Conservation (phyloP, 345 rosid genomes). For the Salix exigua region DNA sequence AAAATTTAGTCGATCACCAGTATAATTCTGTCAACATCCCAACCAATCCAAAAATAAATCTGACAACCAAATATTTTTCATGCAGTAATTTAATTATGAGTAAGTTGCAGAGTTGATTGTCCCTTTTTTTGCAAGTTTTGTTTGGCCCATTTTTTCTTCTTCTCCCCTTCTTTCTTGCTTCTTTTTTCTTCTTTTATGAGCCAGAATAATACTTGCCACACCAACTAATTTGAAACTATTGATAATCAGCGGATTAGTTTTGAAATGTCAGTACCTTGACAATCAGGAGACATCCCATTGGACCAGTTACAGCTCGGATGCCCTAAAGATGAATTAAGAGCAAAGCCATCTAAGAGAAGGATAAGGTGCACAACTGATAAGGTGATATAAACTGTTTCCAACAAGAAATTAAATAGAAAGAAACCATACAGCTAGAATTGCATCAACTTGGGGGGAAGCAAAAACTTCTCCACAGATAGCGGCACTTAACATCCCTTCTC, state of each 20-base stretch:
- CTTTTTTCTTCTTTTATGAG: not conserved
- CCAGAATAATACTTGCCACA: not conserved
- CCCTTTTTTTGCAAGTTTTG: not conserved
- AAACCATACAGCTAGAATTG: slow-evolving; percentile 80
- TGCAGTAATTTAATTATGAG: not conserved
- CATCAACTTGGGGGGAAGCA: slow-evolving; percentile 89
- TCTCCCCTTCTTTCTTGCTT: not conserved
- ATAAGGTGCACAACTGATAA: not conserved
- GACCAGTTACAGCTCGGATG: slow-evolving; percentile 95
- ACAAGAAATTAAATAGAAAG: slow-evolving; percentile 3
- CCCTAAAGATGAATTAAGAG: slow-evolving; percentile 52
- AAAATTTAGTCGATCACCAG: slow-evolving; percentile 94
- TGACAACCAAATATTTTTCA: not conserved
- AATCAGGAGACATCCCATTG: slow-evolving; percentile 88
- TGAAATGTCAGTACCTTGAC: slow-evolving; percentile 58
- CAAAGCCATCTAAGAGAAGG: slow-evolving; percentile 7
- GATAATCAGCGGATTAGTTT: not conserved
- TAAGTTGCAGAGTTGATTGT: not conserved
- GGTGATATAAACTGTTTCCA: not conserved
- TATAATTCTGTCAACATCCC: slow-evolving; percentile 68
- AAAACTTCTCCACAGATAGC: slow-evolving; percentile 95
- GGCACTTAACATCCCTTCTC: slow-evolving; percentile 99
- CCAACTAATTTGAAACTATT: not conserved
- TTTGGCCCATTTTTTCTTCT: not conserved
- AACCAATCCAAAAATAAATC: slow-evolving; percentile 16